Evolutionary conservation across 805 yeast genomes (phyloP).

Genomic region (Starmerella vitae): DNA sequence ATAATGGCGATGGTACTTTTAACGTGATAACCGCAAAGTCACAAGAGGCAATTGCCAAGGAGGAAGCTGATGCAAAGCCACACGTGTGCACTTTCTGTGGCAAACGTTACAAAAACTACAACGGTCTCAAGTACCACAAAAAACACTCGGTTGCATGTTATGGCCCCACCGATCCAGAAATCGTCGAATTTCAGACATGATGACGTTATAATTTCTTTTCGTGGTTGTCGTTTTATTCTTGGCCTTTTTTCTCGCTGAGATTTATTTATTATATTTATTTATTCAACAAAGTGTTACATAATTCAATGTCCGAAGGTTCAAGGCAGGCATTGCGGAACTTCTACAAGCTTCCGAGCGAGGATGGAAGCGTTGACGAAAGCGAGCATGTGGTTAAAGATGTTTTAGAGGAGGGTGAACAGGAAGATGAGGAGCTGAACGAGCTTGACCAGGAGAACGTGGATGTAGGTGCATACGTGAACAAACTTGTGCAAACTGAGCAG

Average conservation of each 20-base stretch:
- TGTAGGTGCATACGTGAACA: constrained; percentile 12
- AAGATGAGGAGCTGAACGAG: constrained; percentile 15
- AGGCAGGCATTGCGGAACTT: constrained; percentile 28
- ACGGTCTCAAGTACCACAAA: constrained; percentile 90
- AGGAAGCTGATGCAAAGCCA: constrained; percentile 42
- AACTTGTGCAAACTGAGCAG: constrained; percentile 16
- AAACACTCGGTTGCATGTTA: constrained; percentile 51
- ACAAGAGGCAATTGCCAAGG: constrained; percentile 41
- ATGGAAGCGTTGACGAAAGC: neutral
- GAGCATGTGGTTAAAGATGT: constrained; percentile 1
- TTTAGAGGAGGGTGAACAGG: neutral
- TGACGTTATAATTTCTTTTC: no score
- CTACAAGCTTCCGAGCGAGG: constrained; percentile 23
- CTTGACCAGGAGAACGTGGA: constrained; percentile 20
- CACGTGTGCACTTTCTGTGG: constrained; percentile 96
- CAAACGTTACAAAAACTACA: constrained; percentile 84
- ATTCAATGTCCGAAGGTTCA: constrained; percentile 3
- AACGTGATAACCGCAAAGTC: constrained; percentile 81
- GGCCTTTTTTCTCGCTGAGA: no score
- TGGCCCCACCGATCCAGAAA: neutral
- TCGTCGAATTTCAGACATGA: neutral
- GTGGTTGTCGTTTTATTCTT: no score
- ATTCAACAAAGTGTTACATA: neutral
- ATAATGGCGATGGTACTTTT: constrained; percentile 83
- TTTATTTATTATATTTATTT: neutral